These are phyloP conservation scores for Cystobasidium ongulense DNA, from an alignment of 768 basidiomycete species.

Conservation along the genomic window DNA sequence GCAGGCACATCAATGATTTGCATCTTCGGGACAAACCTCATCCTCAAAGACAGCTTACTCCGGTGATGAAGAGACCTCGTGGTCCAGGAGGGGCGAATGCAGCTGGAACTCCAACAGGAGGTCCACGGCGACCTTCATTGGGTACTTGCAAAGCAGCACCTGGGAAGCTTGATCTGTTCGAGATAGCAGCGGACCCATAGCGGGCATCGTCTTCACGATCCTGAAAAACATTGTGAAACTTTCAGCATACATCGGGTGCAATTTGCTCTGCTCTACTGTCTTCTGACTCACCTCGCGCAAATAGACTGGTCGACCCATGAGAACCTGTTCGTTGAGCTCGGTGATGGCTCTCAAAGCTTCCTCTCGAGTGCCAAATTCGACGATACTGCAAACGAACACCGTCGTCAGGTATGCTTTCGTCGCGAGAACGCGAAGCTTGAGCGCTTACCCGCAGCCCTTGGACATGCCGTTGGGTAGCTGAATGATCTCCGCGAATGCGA, in stretches of 20 bases:
- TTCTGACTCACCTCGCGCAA: conserved; percentile 69
- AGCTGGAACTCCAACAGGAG: conserved; percentile 30
- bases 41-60: conserved; percentile 20
- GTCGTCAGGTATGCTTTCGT: conserved; percentile 34
- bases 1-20: not conserved
- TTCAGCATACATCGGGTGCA: not conserved
- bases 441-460: conserved; percentile 94
- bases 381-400: conserved; percentile 57
- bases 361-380: conserved; percentile 83
- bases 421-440: not conserved
- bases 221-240: conserved; percentile 47
- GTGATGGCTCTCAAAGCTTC: conserved; percentile 81
- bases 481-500: conserved; percentile 98
- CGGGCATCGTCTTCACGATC: conserved; percentile 94
- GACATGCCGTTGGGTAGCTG: conserved; percentile 91
- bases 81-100: conserved; percentile 28
- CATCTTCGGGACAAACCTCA: not conserved
- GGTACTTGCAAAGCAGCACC: conserved; percentile 34
- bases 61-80: conserved; percentile 30
- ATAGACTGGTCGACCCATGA: conserved; percentile 91
- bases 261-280: too few species aligned
- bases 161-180: conserved; percentile 52
- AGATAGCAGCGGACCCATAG: conserved; percentile 89
- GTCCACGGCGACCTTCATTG: not conserved
- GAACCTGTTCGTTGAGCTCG: conserved; percentile 75